Percentiles rank a stretch among this genome's conserved stretches.
Conservation (phyloP, 805 yeast species). For the Groenewaldozyma salmanticensis region DNA sequence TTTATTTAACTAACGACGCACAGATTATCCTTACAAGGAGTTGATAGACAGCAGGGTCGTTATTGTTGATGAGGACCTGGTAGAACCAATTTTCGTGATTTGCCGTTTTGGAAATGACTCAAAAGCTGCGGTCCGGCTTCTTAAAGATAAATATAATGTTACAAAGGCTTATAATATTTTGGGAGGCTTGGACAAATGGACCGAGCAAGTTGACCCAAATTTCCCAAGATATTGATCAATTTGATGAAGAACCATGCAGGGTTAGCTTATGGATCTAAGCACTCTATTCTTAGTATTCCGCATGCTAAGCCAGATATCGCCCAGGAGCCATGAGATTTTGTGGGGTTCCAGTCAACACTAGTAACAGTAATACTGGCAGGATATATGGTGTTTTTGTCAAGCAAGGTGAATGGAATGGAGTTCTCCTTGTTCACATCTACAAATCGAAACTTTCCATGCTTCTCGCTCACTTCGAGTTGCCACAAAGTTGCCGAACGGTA, state of each 20-base stretch:
- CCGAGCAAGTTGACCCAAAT: conserved; percentile 43
- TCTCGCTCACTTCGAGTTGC: conserved; percentile 32
- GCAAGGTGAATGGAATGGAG: conserved; percentile 15
- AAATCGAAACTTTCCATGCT: conserved; percentile 32
- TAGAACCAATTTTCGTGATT: conserved; percentile 43
- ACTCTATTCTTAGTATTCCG: conserved; percentile 39
- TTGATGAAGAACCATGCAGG: background rate
- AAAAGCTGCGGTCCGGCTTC: conserved; percentile 53
- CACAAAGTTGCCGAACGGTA: conserved; percentile 21
- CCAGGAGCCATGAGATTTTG: conserved; percentile 34
- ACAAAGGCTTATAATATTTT: conserved; percentile 49
- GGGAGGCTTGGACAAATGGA: conserved; percentile 75
- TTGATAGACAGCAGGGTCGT: conserved; percentile 27
- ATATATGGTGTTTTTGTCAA: conserved; percentile 23
- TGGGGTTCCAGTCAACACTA: conserved; percentile 50
- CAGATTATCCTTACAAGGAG: conserved; percentile 48
- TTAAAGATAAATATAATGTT: conserved; percentile 43
- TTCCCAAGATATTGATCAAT: conserved; percentile 53
- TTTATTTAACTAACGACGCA: background rate
- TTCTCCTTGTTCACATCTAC: conserved; percentile 28
- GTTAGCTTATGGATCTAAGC: conserved; percentile 1
- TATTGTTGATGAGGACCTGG: conserved; percentile 13
- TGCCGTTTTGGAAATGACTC: conserved; percentile 93
- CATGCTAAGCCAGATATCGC: conserved; percentile 43
- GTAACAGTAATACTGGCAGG: conserved; percentile 45